A percentile compares a stretch with the other conserved stretches of the same genome.
phyloP scores from a whole-genome alignment of 2,329 filamentous ascomycete species.

The Ambrosiella beaveri region DNA sequence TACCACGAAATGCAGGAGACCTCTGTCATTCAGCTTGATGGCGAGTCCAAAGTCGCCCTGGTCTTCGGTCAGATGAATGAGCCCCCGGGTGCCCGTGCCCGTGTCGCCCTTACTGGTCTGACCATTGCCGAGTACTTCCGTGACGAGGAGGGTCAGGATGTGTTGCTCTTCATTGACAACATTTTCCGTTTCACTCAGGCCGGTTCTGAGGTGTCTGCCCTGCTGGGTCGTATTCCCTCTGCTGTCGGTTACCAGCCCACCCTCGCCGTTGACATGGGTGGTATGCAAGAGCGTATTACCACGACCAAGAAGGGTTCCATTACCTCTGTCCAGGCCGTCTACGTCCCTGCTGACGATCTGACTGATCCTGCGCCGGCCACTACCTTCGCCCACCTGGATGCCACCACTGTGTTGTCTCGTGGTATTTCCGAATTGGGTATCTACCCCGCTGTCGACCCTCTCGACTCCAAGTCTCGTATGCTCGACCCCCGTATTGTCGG shows the following conservation, averaged over 20 bases:
- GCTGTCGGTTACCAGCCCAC: slow-evolving; percentile 99
- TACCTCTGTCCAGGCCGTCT: slow-evolving; percentile 99
- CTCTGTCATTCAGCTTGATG: slow-evolving; percentile 96
- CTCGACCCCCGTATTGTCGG: slow-evolving; percentile 97
- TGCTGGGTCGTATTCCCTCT: slow-evolving; percentile 98
- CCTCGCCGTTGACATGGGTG: slow-evolving; percentile 96
- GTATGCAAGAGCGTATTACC: slow-evolving; percentile 99
- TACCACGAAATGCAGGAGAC: slow-evolving; percentile 99
- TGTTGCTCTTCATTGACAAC: slow-evolving; percentile 99
- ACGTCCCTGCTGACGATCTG: slow-evolving; percentile 99
- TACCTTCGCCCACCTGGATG: slow-evolving; percentile 99
- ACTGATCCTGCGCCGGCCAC: slow-evolving; percentile 98
- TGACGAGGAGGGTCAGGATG: slow-evolving; percentile 65
- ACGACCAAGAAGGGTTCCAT: slow-evolving; percentile 99
- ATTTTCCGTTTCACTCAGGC: slow-evolving; percentile 99
- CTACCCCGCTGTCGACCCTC: slow-evolving; percentile 98
- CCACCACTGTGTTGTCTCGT: slow-evolving; percentile 99
- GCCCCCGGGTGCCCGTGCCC: slow-evolving; percentile 96
- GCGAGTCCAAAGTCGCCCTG: slow-evolving; percentile 97
- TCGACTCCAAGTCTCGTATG: slow-evolving; percentile 99
- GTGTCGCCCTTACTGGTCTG: slow-evolving; percentile 90
- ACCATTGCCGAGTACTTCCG: slow-evolving; percentile 74
- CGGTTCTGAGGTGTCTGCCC: slow-evolving; percentile 98
- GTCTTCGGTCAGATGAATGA: slow-evolving; percentile 99
- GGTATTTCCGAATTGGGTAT: slow-evolving; percentile 99